These are phyloP conservation scores for Babesia divergens DNA, from an alignment of 169 alveolate genomes.

Conservation along the genomic window DNA sequence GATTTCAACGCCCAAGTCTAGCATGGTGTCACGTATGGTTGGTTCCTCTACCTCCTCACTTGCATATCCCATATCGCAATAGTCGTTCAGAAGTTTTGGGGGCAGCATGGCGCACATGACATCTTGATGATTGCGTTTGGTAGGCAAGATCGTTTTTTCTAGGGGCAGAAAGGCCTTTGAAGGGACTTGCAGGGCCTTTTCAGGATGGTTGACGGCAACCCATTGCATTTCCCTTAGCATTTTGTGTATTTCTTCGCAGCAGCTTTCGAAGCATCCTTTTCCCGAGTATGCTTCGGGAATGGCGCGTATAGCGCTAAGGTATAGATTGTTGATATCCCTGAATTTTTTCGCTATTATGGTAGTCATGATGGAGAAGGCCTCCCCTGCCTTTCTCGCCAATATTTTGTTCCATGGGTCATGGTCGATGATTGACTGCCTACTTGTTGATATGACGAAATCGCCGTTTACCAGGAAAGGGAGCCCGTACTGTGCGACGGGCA, in stretches of 20 bases:
- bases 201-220: not conserved
- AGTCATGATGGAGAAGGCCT: not conserved
- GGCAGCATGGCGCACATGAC: not conserved
- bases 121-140: not conserved
- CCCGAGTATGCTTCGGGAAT: slow-evolving; percentile 11
- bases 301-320: not conserved
- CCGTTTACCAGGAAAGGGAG: slow-evolving; percentile 21
- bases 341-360: not conserved
- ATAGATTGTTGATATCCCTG: not conserved
- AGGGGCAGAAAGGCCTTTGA: not conserved
- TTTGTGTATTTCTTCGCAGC: not conserved
- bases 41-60: not conserved
- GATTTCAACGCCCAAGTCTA: not conserved
- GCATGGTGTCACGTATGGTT: not conserved
- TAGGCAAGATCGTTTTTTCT: not conserved
- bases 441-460: slow-evolving; percentile 17
- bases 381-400: not conserved
- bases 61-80: slow-evolving; percentile 4
- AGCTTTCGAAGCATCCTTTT: not conserved
- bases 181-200: not conserved
- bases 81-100: not conserved
- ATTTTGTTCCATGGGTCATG: slow-evolving; percentile 11
- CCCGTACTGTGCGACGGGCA: slow-evolving; percentile 37
- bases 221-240: not conserved
- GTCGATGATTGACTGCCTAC: slow-evolving; percentile 4